Conservation (phyloP, 2,329 filamentous ascomycete genomes). For the Neopestalotiopsis sp. region DNA sequence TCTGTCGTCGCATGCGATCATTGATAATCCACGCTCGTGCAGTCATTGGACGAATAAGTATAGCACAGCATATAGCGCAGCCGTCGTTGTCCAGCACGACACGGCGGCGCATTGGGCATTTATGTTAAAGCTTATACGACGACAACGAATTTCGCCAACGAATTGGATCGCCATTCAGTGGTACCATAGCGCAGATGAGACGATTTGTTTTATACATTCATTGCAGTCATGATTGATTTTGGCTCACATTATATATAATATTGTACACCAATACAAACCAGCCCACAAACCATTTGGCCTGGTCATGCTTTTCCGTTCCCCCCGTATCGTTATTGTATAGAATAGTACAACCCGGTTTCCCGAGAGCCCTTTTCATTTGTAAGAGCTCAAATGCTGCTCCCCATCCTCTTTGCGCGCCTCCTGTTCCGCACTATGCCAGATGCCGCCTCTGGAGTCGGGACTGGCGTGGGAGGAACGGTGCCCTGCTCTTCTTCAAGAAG, state of each 20-base stretch:
- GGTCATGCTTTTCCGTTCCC: conserved; percentile 4
- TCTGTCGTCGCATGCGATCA: no score
- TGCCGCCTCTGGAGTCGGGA: background rate
- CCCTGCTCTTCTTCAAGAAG: background rate
- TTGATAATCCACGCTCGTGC: no score
- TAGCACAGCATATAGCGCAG: no score
- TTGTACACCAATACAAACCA: conserved; percentile 1
- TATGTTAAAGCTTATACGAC: no score
- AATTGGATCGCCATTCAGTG: no score
- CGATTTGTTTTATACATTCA: background rate
- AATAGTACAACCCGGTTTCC: background rate
- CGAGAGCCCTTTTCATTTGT: background rate
- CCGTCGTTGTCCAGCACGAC: no score
- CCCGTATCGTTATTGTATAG: background rate
- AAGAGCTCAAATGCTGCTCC: background rate
- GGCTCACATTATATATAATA: background rate
- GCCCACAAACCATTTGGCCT: background rate
- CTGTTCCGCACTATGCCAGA: background rate
- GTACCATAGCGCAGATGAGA: no score
- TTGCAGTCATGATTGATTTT: conserved; percentile 2
- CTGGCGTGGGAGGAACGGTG: background rate
- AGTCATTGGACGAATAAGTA: no score
- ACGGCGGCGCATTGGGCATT: no score
- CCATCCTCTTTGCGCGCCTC: background rate
- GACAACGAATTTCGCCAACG: no score